A percentile compares a stretch with the other conserved stretches of the same genome.
Evolutionary conservation across 768 basidiomycete genomes (phyloP).

Genomic region (Lyophyllum shimeji): DNA sequence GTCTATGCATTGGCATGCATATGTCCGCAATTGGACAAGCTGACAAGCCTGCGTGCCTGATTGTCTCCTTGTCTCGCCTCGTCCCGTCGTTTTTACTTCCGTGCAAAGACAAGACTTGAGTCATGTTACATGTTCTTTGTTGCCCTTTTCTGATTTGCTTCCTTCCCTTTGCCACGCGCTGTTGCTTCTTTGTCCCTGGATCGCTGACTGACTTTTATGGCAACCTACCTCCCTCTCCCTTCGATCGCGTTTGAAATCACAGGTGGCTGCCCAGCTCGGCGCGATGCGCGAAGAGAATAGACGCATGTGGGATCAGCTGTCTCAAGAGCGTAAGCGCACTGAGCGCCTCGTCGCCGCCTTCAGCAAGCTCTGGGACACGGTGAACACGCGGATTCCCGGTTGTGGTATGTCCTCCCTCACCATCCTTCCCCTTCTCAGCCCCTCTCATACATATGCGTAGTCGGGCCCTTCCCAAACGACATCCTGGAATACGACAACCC

Average conservation of each 20-base stretch:
- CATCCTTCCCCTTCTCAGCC: not conserved
- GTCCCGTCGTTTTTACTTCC: not conserved
- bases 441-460: conserved; percentile 21
- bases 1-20: not conserved
- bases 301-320: conserved; percentile 56
- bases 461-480: conserved; percentile 50
- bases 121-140: not conserved
- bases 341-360: conserved; percentile 62
- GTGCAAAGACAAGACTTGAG: not conserved
- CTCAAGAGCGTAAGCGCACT: conserved; percentile 55
- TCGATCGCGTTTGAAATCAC: conserved; percentile 1
- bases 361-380: conserved; percentile 60
- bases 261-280: conserved; percentile 62
- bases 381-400: conserved; percentile 56
- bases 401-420: conserved; percentile 38
- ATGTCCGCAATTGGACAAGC: not conserved
- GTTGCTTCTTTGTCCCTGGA: conserved; percentile 1
- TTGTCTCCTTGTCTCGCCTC: not conserved
- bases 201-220: not conserved
- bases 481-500: conserved; percentile 59
- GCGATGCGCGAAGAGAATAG: conserved; percentile 75
- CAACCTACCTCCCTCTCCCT: conserved; percentile 9
- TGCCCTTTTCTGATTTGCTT: conserved; percentile 8
- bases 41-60: not conserved
- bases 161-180: not conserved